Evolutionary conservation across 495 filamentous ascomycete genomes (phyloP).

Genomic region (Penicillium manginii): DNA sequence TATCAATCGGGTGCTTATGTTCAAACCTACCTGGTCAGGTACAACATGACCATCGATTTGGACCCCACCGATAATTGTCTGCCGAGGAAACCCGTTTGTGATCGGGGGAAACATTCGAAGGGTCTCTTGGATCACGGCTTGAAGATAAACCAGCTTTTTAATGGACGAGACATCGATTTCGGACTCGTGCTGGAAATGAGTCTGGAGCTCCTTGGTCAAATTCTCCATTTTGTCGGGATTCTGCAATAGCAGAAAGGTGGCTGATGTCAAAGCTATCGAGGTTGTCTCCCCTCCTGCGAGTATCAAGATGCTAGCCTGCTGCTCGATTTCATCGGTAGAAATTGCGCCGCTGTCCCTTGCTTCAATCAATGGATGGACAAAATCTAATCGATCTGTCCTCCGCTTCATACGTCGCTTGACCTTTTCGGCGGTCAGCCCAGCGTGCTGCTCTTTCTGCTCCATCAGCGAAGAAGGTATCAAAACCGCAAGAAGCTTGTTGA

Average conservation of each 20-base stretch:
- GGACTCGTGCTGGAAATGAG: neutral
- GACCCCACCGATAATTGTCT: neutral
- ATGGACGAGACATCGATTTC: neutral
- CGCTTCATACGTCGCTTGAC: neutral
- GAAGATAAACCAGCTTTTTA: neutral
- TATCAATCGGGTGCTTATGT: neutral
- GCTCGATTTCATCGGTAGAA: neutral
- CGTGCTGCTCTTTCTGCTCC: neutral
- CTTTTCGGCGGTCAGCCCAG: neutral
- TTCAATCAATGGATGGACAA: neutral
- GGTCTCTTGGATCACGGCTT: slow-evolving; percentile 12
- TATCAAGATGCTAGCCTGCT: neutral
- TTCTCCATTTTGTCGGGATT: slow-evolving; percentile 1
- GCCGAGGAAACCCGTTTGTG: neutral
- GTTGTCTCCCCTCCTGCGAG: slow-evolving; percentile 3
- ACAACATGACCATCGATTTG: neutral
- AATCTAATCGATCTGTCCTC: neutral
- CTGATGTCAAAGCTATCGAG: neutral
- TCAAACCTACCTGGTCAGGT: slow-evolving; percentile 5
- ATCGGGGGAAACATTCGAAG: slow-evolving; percentile 7
- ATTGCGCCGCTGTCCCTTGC: neutral
- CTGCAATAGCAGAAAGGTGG: slow-evolving; percentile 5
- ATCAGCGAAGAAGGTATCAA: neutral
- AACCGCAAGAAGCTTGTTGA: neutral
- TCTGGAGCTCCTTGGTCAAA: neutral